Evolutionary conservation across 257 asterid genomes (phyloP).

Genomic region (Anisodus acutangulus): DNA sequence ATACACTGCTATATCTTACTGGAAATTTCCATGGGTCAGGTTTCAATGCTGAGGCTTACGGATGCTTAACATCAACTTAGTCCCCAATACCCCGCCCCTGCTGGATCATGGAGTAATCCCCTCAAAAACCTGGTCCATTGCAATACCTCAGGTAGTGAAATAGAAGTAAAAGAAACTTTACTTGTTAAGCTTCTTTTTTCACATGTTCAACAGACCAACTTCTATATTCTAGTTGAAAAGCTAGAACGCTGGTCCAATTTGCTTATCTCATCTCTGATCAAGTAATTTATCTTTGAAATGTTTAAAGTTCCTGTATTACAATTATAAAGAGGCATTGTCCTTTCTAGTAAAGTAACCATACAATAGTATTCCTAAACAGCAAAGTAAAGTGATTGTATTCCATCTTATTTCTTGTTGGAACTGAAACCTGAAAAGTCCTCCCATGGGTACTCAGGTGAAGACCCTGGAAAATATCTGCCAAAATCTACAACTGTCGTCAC

Average conservation of each 20-base stretch:
- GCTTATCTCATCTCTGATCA: background rate
- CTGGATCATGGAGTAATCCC: background rate
- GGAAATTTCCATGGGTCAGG: background rate
- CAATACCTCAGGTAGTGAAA: slow-evolving; percentile 19
- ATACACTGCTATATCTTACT: background rate
- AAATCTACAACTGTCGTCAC: slow-evolving; percentile 89
- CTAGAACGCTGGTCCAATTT: background rate
- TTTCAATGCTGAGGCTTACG: background rate
- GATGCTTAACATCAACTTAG: background rate
- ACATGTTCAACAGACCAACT: background rate
- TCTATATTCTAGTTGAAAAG: slow-evolving; percentile 5
- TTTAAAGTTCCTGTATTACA: background rate
- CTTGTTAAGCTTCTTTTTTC: background rate
- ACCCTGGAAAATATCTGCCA: slow-evolving; percentile 91
- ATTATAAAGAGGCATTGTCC: background rate
- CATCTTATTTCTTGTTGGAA: slow-evolving; percentile 3
- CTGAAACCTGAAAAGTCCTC: slow-evolving; percentile 85
- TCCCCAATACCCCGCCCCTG: background rate
- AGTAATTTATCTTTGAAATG: background rate
- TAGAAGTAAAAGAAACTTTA: background rate
- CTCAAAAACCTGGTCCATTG: slow-evolving; percentile 20
- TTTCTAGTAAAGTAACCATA: background rate
- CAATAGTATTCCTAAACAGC: background rate
- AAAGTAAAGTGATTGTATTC: slow-evolving; percentile 2
- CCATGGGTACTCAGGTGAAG: slow-evolving; percentile 73